Evolutionary conservation across 1,284 basidiomycete genomes (phyloP).

Genomic region (Athelia sp.): DNA sequence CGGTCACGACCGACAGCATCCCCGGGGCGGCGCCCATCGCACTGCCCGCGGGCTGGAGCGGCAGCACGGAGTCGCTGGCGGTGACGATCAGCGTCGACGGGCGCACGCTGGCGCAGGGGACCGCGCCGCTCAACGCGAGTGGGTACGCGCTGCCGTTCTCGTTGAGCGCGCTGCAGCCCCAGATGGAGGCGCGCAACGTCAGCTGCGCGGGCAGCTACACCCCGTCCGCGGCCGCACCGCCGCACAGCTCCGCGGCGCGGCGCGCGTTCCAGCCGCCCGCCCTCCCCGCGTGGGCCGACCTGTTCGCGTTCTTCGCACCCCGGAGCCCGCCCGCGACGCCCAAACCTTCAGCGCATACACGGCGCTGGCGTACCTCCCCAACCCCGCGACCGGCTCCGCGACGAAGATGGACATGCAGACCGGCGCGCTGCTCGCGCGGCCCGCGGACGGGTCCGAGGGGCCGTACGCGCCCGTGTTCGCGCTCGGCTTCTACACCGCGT

Average conservation of each 20-base stretch:
- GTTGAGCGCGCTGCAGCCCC: constrained; percentile 8
- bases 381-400: constrained; percentile 41
- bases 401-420: constrained; percentile 71
- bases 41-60: constrained; percentile 18
- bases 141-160: constrained; percentile 18
- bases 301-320: no score
- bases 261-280: background rate
- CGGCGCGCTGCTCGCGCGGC: constrained; percentile 59
- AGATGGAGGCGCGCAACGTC: constrained; percentile 15
- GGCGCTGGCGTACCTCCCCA: constrained; percentile 54
- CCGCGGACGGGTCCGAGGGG: constrained; percentile 41
- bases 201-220: constrained; percentile 18
- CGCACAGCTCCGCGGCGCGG: constrained; percentile 1
- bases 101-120: constrained; percentile 14
- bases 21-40: constrained; percentile 15
- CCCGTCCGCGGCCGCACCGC: background rate
- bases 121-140: constrained; percentile 23
- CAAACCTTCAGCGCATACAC: constrained; percentile 45
- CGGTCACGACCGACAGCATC: constrained; percentile 19
- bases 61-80: constrained; percentile 13
- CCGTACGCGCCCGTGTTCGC: constrained; percentile 59
- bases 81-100: constrained; percentile 19
- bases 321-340: background rate
- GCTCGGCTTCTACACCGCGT: constrained; percentile 70
- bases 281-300: no score